phyloP scores from a whole-genome alignment of 331 rosid genomes.

The Rhamnella rubrinervis region DNA sequence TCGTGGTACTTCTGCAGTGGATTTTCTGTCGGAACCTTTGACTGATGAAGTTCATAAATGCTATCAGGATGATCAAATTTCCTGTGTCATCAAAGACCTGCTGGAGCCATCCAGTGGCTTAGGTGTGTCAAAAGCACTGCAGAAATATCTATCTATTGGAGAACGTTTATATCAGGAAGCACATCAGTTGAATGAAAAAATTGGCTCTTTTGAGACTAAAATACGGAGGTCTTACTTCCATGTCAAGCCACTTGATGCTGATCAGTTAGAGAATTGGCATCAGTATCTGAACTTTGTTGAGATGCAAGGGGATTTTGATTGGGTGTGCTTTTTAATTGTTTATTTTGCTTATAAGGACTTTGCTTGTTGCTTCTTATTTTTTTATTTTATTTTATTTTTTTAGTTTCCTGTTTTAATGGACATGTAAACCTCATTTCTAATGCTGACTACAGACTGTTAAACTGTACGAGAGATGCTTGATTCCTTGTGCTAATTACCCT shows the following conservation, averaged over 20 bases:
- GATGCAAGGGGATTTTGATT: constrained; percentile 83
- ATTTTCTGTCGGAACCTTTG: constrained; percentile 42
- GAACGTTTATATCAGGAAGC: constrained; percentile 64
- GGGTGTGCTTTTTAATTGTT: constrained; percentile 53
- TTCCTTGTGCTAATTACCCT: constrained; percentile 87
- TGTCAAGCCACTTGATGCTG: constrained; percentile 58
- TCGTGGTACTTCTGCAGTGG: constrained; percentile 35
- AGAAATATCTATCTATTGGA: constrained; percentile 61
- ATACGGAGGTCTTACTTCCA: constrained; percentile 73
- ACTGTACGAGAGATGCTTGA: constrained; percentile 89
- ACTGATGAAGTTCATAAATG: constrained; percentile 36
- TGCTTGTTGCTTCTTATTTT: background rate
- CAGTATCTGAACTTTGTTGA: constrained; percentile 80
- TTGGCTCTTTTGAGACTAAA: constrained; percentile 62
- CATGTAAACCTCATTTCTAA: constrained; percentile 25
- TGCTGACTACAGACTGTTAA: constrained; percentile 62
- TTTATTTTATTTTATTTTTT: background rate
- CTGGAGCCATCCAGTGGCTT: constrained; percentile 55
- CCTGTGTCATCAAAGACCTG: constrained; percentile 54
- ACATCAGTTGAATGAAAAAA: constrained; percentile 47
- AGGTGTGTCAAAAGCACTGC: constrained; percentile 48
- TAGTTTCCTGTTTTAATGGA: background rate
- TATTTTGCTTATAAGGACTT: constrained; percentile 26
- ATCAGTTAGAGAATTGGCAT: constrained; percentile 89
- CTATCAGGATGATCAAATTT: constrained; percentile 41